These are phyloP conservation scores for Colletotrichum camelliae DNA, from an alignment of 2,329 filamentous ascomycete genomes.

Conservation along the genomic window DNA sequence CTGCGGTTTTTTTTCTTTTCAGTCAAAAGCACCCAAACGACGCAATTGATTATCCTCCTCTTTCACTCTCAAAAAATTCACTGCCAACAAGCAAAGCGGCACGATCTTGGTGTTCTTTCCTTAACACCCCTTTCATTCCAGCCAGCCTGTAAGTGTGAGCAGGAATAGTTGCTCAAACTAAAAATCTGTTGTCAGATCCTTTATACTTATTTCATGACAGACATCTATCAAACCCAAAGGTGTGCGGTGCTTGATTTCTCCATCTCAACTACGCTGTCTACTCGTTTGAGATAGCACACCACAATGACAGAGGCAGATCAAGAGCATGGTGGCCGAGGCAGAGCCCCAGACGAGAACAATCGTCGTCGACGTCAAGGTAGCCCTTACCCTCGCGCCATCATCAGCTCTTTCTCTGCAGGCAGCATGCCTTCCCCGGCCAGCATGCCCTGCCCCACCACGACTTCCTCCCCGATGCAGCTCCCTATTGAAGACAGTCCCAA, in stretches of 20 bases:
- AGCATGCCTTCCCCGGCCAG: not conserved
- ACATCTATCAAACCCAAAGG: not conserved
- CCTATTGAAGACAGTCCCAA: not conserved
- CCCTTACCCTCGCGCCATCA: not conserved
- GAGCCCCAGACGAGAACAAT: not conserved
- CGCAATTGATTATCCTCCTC: not conserved
- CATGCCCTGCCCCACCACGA: not conserved
- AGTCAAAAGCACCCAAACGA: not conserved
- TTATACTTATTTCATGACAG: not conserved
- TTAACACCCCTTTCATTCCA: not conserved
- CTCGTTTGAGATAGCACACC: not conserved
- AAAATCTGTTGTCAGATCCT: not conserved
- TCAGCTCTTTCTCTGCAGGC: not conserved
- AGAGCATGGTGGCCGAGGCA: not conserved
- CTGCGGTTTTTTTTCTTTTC: not conserved
- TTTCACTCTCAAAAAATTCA: not conserved
- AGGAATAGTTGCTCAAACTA: not conserved
- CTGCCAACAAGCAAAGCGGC: not conserved
- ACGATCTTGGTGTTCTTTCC: not conserved
- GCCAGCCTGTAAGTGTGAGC: not conserved
- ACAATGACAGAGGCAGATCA: not conserved
- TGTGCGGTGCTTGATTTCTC: not conserved
- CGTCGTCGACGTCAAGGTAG: not conserved
- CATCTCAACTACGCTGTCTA: not conserved
- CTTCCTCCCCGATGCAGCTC: not conserved